These are phyloP conservation scores for Cryptococcus sp. DNA, from an alignment of 1,284 basidiomycete species.

Conservation along the genomic window DNA sequence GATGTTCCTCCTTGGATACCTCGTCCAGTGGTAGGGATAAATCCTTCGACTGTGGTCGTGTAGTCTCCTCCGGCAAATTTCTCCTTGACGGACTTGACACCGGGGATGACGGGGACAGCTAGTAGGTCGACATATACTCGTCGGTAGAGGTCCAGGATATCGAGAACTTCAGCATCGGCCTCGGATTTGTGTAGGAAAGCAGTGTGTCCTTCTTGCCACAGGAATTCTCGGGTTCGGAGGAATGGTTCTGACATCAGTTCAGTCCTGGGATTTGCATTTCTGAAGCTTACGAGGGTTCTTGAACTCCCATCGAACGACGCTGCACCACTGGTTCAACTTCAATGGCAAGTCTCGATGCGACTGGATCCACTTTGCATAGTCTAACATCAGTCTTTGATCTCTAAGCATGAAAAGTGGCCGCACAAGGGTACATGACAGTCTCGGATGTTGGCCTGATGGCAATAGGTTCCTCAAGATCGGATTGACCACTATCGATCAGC, in stretches of 20 bases:
- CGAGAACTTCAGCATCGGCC: constrained; percentile 83
- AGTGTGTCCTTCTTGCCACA: constrained; percentile 99
- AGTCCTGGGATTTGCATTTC: constrained; percentile 19
- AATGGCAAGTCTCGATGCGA: constrained; percentile 94
- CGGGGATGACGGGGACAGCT: constrained; percentile 93
- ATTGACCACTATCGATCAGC: constrained; percentile 63
- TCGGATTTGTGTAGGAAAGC: constrained; percentile 84
- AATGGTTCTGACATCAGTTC: constrained; percentile 70
- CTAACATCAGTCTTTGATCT: constrained; percentile 29
- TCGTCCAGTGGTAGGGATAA: constrained; percentile 93
- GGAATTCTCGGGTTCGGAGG: constrained; percentile 96
- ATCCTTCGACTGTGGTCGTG: constrained; percentile 97
- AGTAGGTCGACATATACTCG: constrained; percentile 96
- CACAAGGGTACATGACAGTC: constrained; percentile 96
- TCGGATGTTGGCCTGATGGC: constrained; percentile 98
- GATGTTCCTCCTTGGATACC: constrained; percentile 98
- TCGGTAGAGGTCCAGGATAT: constrained; percentile 94
- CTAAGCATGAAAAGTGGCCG: constrained; percentile 32
- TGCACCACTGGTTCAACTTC: constrained; percentile 99
- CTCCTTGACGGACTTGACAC: constrained; percentile 98
- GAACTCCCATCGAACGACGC: constrained; percentile 99
- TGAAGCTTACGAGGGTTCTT: constrained; percentile 81
- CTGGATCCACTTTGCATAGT: constrained; percentile 98
- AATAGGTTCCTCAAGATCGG: constrained; percentile 93
- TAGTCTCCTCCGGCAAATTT: constrained; percentile 98